These are phyloP conservation scores for Geranomyces variabilis DNA, from an alignment of 192 early-diverging fungal species.

Conservation along the genomic window DNA sequence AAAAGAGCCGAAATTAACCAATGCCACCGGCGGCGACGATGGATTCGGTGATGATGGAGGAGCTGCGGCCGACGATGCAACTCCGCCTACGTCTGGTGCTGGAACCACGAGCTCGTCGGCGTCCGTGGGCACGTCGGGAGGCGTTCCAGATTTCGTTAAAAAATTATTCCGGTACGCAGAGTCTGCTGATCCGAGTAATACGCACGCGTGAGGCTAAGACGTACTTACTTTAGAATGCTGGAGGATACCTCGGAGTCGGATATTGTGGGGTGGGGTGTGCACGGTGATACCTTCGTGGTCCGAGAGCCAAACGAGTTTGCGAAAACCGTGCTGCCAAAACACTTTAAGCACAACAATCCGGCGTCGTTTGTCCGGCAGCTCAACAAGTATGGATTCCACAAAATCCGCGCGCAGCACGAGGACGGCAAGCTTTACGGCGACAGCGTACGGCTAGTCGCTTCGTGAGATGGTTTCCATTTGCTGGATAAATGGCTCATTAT, in stretches of 20 bases:
- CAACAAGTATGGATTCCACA: slow-evolving; percentile 92
- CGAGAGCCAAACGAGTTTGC: slow-evolving; percentile 82
- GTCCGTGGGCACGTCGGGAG: neutral
- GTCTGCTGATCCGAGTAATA: too few relatives aligned
- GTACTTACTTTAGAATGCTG: slow-evolving; percentile 64
- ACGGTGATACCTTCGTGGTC: slow-evolving; percentile 86
- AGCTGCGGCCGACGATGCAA: too few relatives aligned
- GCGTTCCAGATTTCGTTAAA: slow-evolving; percentile 41
- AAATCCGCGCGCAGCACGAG: slow-evolving; percentile 50
- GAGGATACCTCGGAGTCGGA: slow-evolving; percentile 63
- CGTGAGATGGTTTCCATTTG: neutral
- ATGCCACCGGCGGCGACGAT: too few relatives aligned
- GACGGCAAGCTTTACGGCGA: slow-evolving; percentile 49
- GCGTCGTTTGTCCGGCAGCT: slow-evolving; percentile 61
- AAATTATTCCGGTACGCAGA: slow-evolving; percentile 31
- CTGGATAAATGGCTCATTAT: too few relatives aligned
- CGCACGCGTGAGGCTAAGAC: too few relatives aligned
- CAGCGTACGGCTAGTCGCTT: slow-evolving; percentile 31
- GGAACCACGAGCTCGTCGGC: neutral
- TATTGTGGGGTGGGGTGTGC: slow-evolving; percentile 74
- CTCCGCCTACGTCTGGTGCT: neutral
- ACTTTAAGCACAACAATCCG: slow-evolving; percentile 71
- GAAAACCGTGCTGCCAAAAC: slow-evolving; percentile 53
- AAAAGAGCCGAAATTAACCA: too few relatives aligned
- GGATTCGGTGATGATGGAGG: too few relatives aligned